Percentiles rank a stretch among this genome's conserved stretches.
Conservation (phyloP, 2,329 filamentous ascomycete genomes). For the Hypoxylon sp. region DNA sequence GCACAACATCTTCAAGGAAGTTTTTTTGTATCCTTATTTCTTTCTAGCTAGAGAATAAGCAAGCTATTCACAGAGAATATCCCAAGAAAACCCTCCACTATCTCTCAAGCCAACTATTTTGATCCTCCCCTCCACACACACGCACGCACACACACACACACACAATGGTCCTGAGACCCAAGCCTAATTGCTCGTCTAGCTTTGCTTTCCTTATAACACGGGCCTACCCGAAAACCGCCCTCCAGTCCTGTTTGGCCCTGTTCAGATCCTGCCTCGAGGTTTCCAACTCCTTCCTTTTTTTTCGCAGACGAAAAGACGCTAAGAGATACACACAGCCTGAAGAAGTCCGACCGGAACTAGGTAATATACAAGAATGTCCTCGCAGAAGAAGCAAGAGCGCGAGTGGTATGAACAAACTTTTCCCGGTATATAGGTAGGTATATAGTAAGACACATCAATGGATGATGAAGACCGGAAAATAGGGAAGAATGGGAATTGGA, state of each 20-base stretch:
- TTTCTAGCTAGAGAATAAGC: conserved; percentile 39
- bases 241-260: conserved; percentile 35
- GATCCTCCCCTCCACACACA: not conserved
- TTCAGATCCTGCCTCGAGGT: conserved; percentile 18
- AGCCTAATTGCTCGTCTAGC: conserved; percentile 34
- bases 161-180: conserved; percentile 39
- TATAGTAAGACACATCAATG: conserved; percentile 22
- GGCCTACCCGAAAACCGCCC: conserved; percentile 29
- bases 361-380: conserved; percentile 37
- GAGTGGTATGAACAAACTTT: conserved; percentile 18
- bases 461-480: conserved; percentile 1
- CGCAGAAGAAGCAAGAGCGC: conserved; percentile 17
- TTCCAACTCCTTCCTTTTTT: conserved; percentile 30
- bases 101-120: conserved; percentile 29
- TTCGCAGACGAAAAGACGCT: not conserved
- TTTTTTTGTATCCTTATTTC: conserved; percentile 31
- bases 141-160: not conserved
- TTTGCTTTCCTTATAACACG: conserved; percentile 38
- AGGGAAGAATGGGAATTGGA: conserved; percentile 11
- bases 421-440: conserved; percentile 6
- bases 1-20: conserved; percentile 4
- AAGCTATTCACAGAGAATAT: conserved; percentile 38
- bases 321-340: conserved; percentile 24
- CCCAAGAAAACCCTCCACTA: conserved; percentile 9
- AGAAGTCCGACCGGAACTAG: not conserved